phyloP scores from a whole-genome alignment of 192 early-diverging fungal species.

The Glomus cerebriforme region DNA sequence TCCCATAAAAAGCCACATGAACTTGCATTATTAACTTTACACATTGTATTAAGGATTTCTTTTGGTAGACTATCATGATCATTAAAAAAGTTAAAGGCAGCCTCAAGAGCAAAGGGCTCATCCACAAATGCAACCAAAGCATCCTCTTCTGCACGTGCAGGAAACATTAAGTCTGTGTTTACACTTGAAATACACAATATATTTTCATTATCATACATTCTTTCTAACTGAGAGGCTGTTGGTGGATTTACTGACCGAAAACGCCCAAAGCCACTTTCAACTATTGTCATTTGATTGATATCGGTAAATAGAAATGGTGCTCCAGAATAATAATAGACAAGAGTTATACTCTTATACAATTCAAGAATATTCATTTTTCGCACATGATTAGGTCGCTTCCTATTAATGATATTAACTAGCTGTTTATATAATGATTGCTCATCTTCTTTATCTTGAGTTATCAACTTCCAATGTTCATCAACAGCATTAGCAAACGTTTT shows the following conservation, averaged over 20 bases:
- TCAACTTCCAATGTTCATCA: not conserved
- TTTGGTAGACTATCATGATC: not conserved
- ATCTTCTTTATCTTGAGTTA: not conserved
- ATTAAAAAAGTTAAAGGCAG: conserved; percentile 2
- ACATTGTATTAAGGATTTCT: conserved; percentile 3
- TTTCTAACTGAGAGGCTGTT: not conserved
- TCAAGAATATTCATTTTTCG: not conserved
- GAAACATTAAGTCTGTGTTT: not conserved
- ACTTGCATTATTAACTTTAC: conserved; percentile 5
- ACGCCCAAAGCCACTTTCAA: not conserved
- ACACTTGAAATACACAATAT: not conserved
- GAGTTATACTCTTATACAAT: conserved; percentile 11
- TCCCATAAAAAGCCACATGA: not conserved
- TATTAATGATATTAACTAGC: not conserved
- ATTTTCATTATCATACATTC: not conserved
- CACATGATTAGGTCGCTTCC: not conserved
- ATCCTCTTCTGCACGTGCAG: not conserved
- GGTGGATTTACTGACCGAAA: not conserved
- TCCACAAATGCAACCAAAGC: not conserved
- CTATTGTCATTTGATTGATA: conserved; percentile 6
- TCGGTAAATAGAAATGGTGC: conserved; percentile 2
- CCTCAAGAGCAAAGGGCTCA: conserved; percentile 1
- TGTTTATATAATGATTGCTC: not conserved
- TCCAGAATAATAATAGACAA: conserved; percentile 24
- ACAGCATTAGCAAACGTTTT: not conserved